A percentile compares a stretch with the other conserved stretches of the same genome.
Evolutionary conservation across 306 rosid genomes (phyloP).

Genomic region (Cicer bijugum): DNA sequence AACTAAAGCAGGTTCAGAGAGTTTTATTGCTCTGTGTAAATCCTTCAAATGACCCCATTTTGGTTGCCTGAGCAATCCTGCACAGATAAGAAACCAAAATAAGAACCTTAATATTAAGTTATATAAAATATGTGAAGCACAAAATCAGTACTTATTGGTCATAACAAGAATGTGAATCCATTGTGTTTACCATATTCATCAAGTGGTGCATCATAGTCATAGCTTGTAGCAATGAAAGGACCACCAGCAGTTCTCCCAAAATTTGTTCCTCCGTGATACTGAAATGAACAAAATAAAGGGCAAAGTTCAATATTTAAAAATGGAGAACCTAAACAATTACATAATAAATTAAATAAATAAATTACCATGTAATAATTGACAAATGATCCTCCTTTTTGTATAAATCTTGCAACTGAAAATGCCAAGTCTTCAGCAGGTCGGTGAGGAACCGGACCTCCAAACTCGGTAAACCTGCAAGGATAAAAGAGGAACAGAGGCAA

Average conservation of each 20-base stretch:
- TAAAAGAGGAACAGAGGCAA: constrained; percentile 32
- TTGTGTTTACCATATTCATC: constrained; percentile 86
- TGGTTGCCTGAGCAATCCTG: constrained; percentile 90
- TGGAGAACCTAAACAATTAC: background rate
- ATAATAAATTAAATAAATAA: constrained; percentile 30
- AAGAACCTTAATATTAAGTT: constrained; percentile 10
- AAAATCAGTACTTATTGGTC: constrained; percentile 13
- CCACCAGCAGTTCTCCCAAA: constrained; percentile 99
- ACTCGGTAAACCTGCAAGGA: constrained; percentile 84
- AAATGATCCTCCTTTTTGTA: constrained; percentile 93
- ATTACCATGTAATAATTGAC: constrained; percentile 93
- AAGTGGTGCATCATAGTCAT: constrained; percentile 96
- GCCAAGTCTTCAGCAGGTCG: constrained; percentile 96
- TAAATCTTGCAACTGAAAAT: constrained; percentile 90
- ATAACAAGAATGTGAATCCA: constrained; percentile 23
- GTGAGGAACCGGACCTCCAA: constrained; percentile 95
- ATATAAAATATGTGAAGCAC: constrained; percentile 18
- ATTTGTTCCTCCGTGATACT: constrained; percentile 99
- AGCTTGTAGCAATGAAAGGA: constrained; percentile 96
- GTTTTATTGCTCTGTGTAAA: constrained; percentile 91
- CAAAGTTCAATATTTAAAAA: constrained; percentile 33
- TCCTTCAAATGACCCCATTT: constrained; percentile 99
- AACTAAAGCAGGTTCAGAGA: constrained; percentile 90
- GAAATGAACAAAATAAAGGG: constrained; percentile 44
- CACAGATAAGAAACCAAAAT: constrained; percentile 34